Conservation (phyloP, 2,329 filamentous ascomycete genomes). For the Chaetothyriales sp. region DNA sequence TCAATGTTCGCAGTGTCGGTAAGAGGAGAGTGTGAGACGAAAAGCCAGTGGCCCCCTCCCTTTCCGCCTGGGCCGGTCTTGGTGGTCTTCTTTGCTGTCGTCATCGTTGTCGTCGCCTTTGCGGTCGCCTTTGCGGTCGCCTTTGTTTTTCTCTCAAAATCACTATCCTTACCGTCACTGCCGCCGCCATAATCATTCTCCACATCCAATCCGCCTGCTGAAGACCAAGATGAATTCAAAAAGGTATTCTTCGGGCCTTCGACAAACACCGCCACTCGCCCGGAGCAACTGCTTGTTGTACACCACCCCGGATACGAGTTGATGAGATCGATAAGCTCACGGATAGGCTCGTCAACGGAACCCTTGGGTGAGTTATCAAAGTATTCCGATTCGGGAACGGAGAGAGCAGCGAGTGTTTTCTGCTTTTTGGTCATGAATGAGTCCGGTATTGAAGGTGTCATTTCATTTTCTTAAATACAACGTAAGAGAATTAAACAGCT, state of each 20-base stretch:
- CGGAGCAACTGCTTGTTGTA: slow-evolving; percentile 87
- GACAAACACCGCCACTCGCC: slow-evolving; percentile 72
- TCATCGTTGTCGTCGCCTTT: background rate
- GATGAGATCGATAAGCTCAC: slow-evolving; percentile 57
- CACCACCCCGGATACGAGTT: slow-evolving; percentile 63
- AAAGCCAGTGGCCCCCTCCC: slow-evolving; percentile 74
- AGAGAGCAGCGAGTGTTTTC: slow-evolving; percentile 58
- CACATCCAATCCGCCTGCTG: background rate
- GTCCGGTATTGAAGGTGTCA: slow-evolving; percentile 15
- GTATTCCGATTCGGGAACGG: slow-evolving; percentile 56
- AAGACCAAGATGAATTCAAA: slow-evolving; percentile 5
- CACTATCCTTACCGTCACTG: slow-evolving; percentile 7
- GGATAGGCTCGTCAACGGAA: slow-evolving; percentile 65
- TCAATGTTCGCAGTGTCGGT: slow-evolving; percentile 4
- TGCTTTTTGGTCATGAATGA: slow-evolving; percentile 51
- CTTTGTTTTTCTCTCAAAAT: background rate
- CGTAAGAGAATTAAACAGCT: too few relatives aligned
- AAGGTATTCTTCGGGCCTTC: slow-evolving; percentile 50
- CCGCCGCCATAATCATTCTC: background rate
- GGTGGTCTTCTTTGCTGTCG: slow-evolving; percentile 13
- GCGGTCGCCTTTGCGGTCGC: background rate
- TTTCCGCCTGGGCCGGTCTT: slow-evolving; percentile 60
- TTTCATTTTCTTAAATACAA: background rate
- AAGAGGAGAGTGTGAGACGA: slow-evolving; percentile 70
- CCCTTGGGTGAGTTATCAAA: slow-evolving; percentile 81